Percentiles rank a stretch among this genome's conserved stretches.
These are phyloP conservation scores for Paulownia fortunei DNA, from an alignment of 257 asterid species.

Conservation along the genomic window DNA sequence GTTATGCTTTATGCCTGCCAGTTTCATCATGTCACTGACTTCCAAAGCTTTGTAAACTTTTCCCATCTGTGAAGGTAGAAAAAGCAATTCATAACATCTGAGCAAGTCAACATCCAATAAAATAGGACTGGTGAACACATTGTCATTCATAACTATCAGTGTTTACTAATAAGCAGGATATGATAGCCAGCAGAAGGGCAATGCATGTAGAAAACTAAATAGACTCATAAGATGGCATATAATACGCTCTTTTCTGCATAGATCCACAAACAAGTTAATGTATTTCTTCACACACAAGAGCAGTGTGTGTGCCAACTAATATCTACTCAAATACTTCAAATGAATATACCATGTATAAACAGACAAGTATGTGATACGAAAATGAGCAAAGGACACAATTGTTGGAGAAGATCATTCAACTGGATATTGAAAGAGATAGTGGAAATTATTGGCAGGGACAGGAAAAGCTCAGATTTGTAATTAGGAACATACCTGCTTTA, in stretches of 20 bases:
- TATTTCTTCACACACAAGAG: not conserved
- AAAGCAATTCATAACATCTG: conserved; percentile 3
- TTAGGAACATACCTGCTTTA: not conserved
- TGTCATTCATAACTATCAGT: not conserved
- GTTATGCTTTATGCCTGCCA: conserved; percentile 78
- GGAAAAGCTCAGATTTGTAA: not conserved
- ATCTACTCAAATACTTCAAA: not conserved
- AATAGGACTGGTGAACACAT: conserved; percentile 5
- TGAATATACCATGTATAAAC: not conserved
- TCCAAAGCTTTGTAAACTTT: conserved; percentile 89
- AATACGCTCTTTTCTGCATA: not conserved
- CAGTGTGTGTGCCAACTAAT: not conserved
- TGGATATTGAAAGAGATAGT: not conserved
- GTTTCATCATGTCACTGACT: conserved; percentile 78
- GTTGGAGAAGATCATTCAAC: not conserved
- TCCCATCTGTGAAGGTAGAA: conserved; percentile 56
- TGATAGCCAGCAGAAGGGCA: not conserved
- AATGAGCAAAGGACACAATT: not conserved
- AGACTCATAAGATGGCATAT: not conserved
- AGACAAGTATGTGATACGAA: not conserved
- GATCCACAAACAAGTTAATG: not conserved
- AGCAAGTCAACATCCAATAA: conserved; percentile 17
- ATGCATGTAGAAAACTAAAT: not conserved
- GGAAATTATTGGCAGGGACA: not conserved
- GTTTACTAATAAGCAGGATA: not conserved